Evolutionary conservation across 176 grass and related monocot genomes (phyloP).

Genomic region (Musa schizocarpa): DNA sequence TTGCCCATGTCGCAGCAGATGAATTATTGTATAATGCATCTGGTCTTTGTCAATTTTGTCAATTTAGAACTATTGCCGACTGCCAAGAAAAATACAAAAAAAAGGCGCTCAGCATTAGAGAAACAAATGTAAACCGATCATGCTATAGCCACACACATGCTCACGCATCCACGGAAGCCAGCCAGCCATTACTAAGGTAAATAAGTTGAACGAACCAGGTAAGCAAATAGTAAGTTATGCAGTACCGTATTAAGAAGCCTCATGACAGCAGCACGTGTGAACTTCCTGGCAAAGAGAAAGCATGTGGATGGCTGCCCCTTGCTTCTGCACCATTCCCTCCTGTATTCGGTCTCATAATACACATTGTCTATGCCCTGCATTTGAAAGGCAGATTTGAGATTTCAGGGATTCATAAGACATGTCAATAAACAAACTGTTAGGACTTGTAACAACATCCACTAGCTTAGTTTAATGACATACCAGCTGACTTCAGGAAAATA

Average conservation of each 20-base stretch:
- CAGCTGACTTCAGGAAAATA: not conserved
- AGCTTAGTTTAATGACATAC: not conserved
- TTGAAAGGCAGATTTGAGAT: constrained; percentile 9
- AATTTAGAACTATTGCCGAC: constrained; percentile 7
- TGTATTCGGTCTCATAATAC: constrained; percentile 88
- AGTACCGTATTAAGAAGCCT: constrained; percentile 69
- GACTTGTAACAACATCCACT: not conserved
- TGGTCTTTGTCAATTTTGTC: constrained; percentile 1
- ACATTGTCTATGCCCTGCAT: constrained; percentile 90
- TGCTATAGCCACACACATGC: not conserved
- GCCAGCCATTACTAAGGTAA: too few species aligned
- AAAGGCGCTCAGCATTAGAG: too few species aligned
- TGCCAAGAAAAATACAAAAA: not conserved
- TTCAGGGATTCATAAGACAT: constrained; percentile 17
- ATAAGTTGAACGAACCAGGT: not conserved
- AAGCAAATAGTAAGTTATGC: not conserved
- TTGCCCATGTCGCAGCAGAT: not conserved
- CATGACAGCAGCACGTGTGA: constrained; percentile 63
- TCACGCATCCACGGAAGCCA: too few species aligned
- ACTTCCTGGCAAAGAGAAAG: constrained; percentile 98
- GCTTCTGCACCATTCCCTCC: constrained; percentile 87
- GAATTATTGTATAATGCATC: not conserved
- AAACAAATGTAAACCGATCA: not conserved
- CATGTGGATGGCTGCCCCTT: constrained; percentile 61
- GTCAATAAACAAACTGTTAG: too few species aligned